Percentiles rank a stretch among this genome's conserved stretches.
Conservation (phyloP, 2,329 filamentous ascomycete species). For the Neofusicoccum kwambonambiense region DNA sequence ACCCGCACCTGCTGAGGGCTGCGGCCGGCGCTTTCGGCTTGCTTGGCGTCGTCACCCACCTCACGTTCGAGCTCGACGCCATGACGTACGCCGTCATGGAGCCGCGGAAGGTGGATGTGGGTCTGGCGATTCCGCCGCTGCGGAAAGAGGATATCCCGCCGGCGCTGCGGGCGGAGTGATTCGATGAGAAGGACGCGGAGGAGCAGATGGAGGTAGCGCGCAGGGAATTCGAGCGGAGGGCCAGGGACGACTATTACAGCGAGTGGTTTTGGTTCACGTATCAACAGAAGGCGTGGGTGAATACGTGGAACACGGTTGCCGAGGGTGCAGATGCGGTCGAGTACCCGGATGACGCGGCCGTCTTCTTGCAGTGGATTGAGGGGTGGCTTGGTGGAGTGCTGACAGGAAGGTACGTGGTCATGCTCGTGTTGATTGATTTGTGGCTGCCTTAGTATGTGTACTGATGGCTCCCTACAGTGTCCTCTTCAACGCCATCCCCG, state of each 20-base stretch:
- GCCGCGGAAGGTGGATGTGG: constrained; percentile 44
- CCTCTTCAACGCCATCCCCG: constrained; percentile 36
- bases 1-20: constrained; percentile 41
- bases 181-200: constrained; percentile 29
- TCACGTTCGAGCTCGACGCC: constrained; percentile 48
- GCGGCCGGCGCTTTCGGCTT: constrained; percentile 47
- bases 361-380: constrained; percentile 42
- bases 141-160: constrained; percentile 39
- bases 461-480: neutral
- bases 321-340: constrained; percentile 34
- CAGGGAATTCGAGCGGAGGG: constrained; percentile 39
- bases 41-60: constrained; percentile 50
- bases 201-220: constrained; percentile 36
- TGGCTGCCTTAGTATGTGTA: neutral
- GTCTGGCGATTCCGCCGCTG: constrained; percentile 47
- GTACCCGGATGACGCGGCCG: constrained; percentile 36
- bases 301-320: constrained; percentile 45
- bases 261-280: constrained; percentile 56
- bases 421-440: neutral
- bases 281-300: constrained; percentile 46
- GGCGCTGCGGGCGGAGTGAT: constrained; percentile 33
- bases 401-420: constrained; percentile 20
- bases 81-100: constrained; percentile 50
- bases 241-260: constrained; percentile 44
- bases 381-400: constrained; percentile 40